Conservation (phyloP, 352 stramenopile genomes). For the Pythium insidiosum region DNA sequence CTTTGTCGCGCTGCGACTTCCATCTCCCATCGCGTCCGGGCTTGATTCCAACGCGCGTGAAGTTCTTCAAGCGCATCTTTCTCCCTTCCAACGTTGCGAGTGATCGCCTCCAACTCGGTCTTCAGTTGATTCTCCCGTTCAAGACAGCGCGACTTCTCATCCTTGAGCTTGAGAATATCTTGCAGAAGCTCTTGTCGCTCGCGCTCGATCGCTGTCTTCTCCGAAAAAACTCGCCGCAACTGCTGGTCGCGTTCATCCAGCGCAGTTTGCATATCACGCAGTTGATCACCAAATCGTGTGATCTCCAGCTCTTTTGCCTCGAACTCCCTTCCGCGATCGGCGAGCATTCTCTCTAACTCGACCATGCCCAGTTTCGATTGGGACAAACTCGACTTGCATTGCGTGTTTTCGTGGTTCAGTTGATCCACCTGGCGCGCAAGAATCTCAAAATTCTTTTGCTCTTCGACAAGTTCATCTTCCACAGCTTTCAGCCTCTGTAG, state of each 20-base stretch:
- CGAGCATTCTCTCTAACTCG: too few relatives aligned
- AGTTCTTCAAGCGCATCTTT: slow-evolving; percentile 47
- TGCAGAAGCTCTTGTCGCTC: slow-evolving; percentile 39
- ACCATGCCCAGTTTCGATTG: too few relatives aligned
- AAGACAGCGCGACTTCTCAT: slow-evolving; percentile 24
- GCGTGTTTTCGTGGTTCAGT: slow-evolving; percentile 20
- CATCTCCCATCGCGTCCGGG: slow-evolving; percentile 43
- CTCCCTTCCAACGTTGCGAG: slow-evolving; percentile 34
- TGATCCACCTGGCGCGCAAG: slow-evolving; percentile 55
- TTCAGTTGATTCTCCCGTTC: slow-evolving; percentile 25
- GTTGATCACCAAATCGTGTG: background rate
- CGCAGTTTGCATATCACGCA: background rate
- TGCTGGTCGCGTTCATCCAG: background rate
- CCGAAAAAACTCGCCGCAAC: background rate
- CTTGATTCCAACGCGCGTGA: slow-evolving; percentile 38
- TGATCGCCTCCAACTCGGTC: slow-evolving; percentile 10
- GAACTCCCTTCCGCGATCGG: too few relatives aligned
- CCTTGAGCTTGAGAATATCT: slow-evolving; percentile 40
- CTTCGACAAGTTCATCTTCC: slow-evolving; percentile 53
- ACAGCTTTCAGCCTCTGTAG: slow-evolving; percentile 51
- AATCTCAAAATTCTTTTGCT: slow-evolving; percentile 62
- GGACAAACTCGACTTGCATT: too few relatives aligned
- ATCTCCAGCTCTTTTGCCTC: background rate
- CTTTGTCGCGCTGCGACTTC: slow-evolving; percentile 29
- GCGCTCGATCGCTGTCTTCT: slow-evolving; percentile 1